Conservation (phyloP, 2,329 filamentous ascomycete species). For the Aspergillus nomiae region DNA sequence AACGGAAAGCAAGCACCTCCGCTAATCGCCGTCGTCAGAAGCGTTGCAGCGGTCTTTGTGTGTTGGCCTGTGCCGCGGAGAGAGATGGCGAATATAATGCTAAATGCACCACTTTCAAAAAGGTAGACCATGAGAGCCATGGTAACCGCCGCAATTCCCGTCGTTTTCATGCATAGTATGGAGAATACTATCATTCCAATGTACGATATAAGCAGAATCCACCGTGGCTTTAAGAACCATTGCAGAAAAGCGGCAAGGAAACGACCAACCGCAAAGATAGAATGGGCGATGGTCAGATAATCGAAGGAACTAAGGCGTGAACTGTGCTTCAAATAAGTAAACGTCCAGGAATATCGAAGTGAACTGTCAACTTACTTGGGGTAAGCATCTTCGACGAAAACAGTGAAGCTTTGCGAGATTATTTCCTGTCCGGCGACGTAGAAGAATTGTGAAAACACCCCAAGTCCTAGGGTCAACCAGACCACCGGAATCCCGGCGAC, state of each 20-base stretch:
- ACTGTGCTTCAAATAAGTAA: conserved; percentile 3
- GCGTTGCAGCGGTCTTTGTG: conserved; percentile 58
- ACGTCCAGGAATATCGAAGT: background rate
- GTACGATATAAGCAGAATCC: conserved; percentile 58
- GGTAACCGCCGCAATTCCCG: conserved; percentile 47
- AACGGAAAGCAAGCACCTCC: conserved; percentile 59
- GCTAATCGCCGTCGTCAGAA: conserved; percentile 57
- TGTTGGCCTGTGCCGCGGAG: conserved; percentile 60
- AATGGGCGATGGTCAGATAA: conserved; percentile 57
- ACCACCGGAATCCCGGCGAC: conserved; percentile 52
- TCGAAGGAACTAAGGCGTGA: conserved; percentile 39
- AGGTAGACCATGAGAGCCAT: conserved; percentile 58
- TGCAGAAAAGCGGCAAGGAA: conserved; percentile 58
- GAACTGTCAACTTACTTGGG: conserved; percentile 29
- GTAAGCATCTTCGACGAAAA: conserved; percentile 46
- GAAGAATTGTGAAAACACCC: conserved; percentile 59
- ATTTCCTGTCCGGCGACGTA: conserved; percentile 65
- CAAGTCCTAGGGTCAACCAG: conserved; percentile 59
- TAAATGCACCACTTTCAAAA: conserved; percentile 63
- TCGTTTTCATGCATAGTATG: conserved; percentile 53
- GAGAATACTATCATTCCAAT: conserved; percentile 55
- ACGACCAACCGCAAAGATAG: conserved; percentile 59
- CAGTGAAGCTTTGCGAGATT: conserved; percentile 50
- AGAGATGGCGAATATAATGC: conserved; percentile 59
- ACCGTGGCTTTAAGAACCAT: conserved; percentile 59